Evolutionary conservation across 352 stramenopile species (phyloP), one percentile per base, ranked within the genome.

Genomic region (Aphanomyces stellatus): DNA sequence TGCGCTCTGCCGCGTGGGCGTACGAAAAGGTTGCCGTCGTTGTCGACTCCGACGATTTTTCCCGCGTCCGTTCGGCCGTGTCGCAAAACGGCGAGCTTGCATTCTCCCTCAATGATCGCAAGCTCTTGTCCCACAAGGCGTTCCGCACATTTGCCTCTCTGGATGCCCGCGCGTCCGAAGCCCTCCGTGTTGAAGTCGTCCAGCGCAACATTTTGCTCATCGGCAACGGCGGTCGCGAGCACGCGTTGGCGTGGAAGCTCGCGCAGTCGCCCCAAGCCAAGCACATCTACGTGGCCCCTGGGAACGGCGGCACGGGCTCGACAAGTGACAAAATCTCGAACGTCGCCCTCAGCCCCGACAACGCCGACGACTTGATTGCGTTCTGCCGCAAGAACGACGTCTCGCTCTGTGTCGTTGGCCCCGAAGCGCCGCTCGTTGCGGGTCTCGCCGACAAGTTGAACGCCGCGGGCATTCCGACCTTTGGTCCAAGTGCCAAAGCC

Each of bases 321-420:
- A 53, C 72, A 6, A 41, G 71, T 15, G 67, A 65, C 10, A 77
- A 79, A 51, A 77, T 96, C n/a, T 80, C 76, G 33, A 97, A 97
- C 65, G 81, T 95, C 22, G 76, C 74, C 60, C 86, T 96, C 59
- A 64, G 69, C 24, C 78, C 87, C 0, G 63, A 72, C 49, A 70
- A 86, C 51, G 76, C 91, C 71, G 77, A 87, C 28, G 79, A 82
- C 57, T 73, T 96, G 17, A 77, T 95, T 17, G 75, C 76, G 17
- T 96, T 96, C 64, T 82, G 81, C 8, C 73, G 78, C 59, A 80
- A 85, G 64, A 98, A 98, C 74, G 86, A 83, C 30, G 91, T 98
- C 17, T 88, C 95, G 4, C 88, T 99, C 31, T 97, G 98, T 42
- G 94, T 99, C 27, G 94, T 99, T 15, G 97, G 97, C 28, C 97